Base-by-base conservation (phyloP, 2,329 filamentous ascomycete genomes). In the Penicillium psychrosexuale region DNA sequence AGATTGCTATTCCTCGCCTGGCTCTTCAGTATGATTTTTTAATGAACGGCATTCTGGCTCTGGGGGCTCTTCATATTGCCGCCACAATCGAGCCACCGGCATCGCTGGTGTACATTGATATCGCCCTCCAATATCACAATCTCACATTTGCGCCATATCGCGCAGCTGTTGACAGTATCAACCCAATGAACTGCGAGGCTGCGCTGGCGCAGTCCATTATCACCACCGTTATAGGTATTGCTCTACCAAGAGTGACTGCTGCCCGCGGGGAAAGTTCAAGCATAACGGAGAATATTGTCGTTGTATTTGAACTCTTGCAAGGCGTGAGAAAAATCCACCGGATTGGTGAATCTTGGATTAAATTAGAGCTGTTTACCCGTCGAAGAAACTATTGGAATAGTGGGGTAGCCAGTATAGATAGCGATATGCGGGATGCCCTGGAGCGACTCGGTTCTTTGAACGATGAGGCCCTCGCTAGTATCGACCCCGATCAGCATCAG, bases 331-430 rank as follows among this genome's bases (percentile, higher is more conserved):
- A 72, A 4, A 74, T 74, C 22, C 64, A 68, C 31, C 57, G 50
- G 2, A 69, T 72, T 33, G 68, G 66, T 19, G 60, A 61, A 15
- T 58, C 67, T 1, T 73, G 70, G 58, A 77, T 83, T 59, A 80
- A 82, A 60, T 75, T 78, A 15, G 81, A 78, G 71, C 69, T 83
- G 1, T 83, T 82, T 64, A 77, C 72, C 24, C 72, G 72, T 3
- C 76, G 73, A 37, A 62, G 63, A 0, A 67, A 69, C 19, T 78
- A 80, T 58, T 79, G 78, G 76, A 78, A 74, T 7, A 62, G 74
- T 22, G 70, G 72, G 11, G 15, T 51, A 1, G 48, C 48, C 4
- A 53, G 51, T 17, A 31, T 71, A 27, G 70, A 73, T 30, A 33
- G 24, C 2, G 65, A 66, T 5, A 68, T 65, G 0, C 57, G 65